Evolutionary conservation across 345 rosid species (phyloP).

Genomic region (Nephelium lappaceum): DNA sequence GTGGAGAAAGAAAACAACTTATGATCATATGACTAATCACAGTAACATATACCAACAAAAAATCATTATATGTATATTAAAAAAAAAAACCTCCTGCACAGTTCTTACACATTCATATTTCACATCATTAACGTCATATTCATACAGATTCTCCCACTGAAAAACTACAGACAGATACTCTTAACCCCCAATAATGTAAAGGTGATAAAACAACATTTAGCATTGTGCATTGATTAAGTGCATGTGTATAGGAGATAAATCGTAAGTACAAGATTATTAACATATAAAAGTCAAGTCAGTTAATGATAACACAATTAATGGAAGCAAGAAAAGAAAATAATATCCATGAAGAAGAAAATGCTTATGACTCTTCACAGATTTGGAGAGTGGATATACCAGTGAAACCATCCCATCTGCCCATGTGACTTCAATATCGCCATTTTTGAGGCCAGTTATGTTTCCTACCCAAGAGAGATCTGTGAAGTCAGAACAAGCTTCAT

Average conservation of each 20-base stretch:
- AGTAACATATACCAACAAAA: not conserved
- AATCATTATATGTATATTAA: not conserved
- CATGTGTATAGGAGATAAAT: not conserved
- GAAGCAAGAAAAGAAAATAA: not conserved
- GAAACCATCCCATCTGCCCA: constrained; percentile 99
- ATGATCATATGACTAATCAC: constrained; percentile 12
- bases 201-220: not conserved
- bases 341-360: constrained; percentile 2
- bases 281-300: constrained; percentile 5
- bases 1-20: constrained; percentile 3
- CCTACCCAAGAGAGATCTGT: constrained; percentile 96
- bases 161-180: not conserved
- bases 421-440: constrained; percentile 97
- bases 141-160: not conserved
- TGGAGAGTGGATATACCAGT: constrained; percentile 50
- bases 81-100: no score
- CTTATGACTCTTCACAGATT: not conserved
- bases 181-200: not conserved
- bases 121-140: not conserved
- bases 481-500: constrained; percentile 38
- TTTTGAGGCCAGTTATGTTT: constrained; percentile 83
- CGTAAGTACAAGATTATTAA: not conserved
- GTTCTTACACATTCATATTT: no score
- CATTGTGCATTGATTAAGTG: not conserved
- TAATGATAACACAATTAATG: not conserved